phyloP scores from a whole-genome alignment of 805 yeast species.

The Pichia paraexigua region DNA sequence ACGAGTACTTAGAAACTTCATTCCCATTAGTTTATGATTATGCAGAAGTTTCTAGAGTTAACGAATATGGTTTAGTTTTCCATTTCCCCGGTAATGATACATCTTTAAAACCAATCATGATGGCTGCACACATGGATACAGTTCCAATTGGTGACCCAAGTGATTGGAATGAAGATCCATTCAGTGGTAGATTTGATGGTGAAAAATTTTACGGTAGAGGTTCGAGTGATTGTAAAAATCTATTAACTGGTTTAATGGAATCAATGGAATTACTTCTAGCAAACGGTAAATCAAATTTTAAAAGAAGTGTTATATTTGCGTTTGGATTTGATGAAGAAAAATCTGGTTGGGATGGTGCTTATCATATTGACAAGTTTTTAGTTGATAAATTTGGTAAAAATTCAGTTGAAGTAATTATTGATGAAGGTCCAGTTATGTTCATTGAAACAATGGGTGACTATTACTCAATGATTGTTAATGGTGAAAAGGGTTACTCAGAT shows the following conservation, averaged over 20 bases:
- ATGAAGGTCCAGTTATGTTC: constrained; percentile 39
- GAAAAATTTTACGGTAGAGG: constrained; percentile 70
- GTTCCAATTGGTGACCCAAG: constrained; percentile 60
- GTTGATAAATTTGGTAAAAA: constrained; percentile 50
- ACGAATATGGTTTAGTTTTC: constrained; percentile 55
- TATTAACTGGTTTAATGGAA: constrained; percentile 58
- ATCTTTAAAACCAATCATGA: constrained; percentile 51
- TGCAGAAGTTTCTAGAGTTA: constrained; percentile 44
- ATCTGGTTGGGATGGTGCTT: constrained; percentile 58
- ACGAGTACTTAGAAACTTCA: constrained; percentile 11
- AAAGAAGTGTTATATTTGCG: constrained; percentile 54
- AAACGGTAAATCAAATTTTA: constrained; percentile 40
- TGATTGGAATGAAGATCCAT: constrained; percentile 64
- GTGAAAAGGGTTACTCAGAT: constrained; percentile 36
- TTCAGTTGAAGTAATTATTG: constrained; percentile 56
- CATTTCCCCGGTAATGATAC: constrained; percentile 54
- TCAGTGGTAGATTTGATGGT: constrained; percentile 60
- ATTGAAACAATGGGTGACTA: constrained; percentile 32
- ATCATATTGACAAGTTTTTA: constrained; percentile 37
- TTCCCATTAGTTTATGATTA: constrained; percentile 30
- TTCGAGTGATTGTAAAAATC: constrained; percentile 64
- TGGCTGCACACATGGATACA: constrained; percentile 75
- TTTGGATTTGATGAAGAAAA: constrained; percentile 80
- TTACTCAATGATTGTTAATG: constrained; percentile 18
- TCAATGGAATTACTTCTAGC: constrained; percentile 49